Evolutionary conservation across 495 filamentous ascomycete species (phyloP), one percentile per base, ranked within the genome.

Genomic region (Aspergillus carlsbadensis): DNA sequence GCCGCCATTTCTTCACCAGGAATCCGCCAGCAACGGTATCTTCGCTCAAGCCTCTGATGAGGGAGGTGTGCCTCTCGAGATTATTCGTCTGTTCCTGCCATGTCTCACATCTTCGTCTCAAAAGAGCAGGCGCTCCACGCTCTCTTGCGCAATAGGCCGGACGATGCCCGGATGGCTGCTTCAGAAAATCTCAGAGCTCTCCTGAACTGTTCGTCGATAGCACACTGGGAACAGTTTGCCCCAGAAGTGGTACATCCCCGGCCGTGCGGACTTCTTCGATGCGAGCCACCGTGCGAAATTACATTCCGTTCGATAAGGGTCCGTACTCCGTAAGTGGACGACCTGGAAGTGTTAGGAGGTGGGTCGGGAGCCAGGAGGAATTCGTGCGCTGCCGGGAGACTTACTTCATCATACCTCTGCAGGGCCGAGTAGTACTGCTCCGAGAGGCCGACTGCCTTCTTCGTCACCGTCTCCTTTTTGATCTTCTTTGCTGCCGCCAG

Each of bases 241-340:
- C 73, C 73, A 75, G 48, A 75, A 75, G 3, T 18, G 52, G 52
- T 64, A 75, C 57, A 69, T 40, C 6, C 47, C 55, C 3, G 65
- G 58, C 31, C 58, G 58, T 10, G 39, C 56, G 17, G 68, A 60
- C 52, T 61, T 65, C 31, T 65, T 52, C 10, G 62, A 56, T 14
- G 71, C 54, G 22, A 76, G 59, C 69, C 70, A 75, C 18, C 58
- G 58, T 43, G 73, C 73, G 45, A 76, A 76, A 7, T 54, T 21
- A 26, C 42, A 54, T 46, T 73, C 73, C 2, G 70, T 71, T 42
- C 61, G 56, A 40, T 61, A 68, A 3, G 73, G 66, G 26, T 69
- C 65, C 14, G 54, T 48, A 24, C 71, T 76, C 42, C 73, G 73
- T 53, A 71, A 67, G 6, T 62, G 60, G 17, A 60, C 64, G 21